Conservation (phyloP, 352 stramenopile species). For the Globisporangium viniferum region DNA sequence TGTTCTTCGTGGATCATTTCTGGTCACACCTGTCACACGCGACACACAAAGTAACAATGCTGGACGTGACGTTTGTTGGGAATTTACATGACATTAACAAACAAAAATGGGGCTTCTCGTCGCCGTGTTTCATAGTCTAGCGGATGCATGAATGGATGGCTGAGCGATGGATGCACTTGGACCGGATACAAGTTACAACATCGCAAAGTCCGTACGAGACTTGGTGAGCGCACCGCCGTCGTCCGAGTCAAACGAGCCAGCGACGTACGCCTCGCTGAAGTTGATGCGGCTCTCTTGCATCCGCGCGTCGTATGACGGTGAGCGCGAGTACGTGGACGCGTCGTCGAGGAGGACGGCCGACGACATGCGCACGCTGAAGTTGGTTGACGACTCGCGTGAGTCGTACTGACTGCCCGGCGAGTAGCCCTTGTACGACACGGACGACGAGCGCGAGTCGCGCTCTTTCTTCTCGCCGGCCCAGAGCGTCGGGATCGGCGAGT, state of each 20-base stretch:
- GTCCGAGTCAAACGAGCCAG: constrained; percentile 35
- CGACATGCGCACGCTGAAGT: constrained; percentile 26
- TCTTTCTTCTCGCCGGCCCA: constrained; percentile 20
- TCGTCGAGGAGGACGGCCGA: constrained; percentile 38
- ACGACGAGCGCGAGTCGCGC: constrained; percentile 46
- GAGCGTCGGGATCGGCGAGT: constrained; percentile 47
- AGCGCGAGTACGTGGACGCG: constrained; percentile 25
- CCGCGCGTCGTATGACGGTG: constrained; percentile 24
- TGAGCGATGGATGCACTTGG: background rate
- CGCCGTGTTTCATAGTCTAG: background rate
- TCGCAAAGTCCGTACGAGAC: constrained; percentile 44
- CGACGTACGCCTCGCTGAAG: constrained; percentile 57
- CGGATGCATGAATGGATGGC: background rate
- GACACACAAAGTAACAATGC: background rate
- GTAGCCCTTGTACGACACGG: constrained; percentile 26
- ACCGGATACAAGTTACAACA: constrained; percentile 29
- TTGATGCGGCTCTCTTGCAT: constrained; percentile 59
- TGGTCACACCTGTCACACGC: background rate
- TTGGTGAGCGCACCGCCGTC: constrained; percentile 30
- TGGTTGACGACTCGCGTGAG: background rate
- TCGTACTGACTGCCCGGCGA: constrained; percentile 15
- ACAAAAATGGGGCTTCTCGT: background rate
- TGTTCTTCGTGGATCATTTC: background rate
- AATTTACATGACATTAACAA: background rate
- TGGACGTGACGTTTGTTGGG: background rate